Conservation (phyloP, 371 early-diverging fungal species). For the Mortierella sp. region DNA sequence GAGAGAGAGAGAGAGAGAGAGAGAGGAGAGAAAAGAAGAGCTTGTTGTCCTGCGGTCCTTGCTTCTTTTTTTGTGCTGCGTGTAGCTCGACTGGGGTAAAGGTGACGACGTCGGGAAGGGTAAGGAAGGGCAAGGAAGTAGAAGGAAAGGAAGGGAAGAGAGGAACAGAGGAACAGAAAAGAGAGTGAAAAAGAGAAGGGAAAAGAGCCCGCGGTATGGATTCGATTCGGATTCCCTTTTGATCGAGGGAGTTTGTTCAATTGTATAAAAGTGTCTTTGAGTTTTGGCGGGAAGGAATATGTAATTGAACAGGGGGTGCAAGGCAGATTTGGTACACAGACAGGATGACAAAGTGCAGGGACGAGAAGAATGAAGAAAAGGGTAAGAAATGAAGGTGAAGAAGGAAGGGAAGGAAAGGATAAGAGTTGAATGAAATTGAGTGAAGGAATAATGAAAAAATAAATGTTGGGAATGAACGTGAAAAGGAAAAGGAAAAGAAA, state of each 20-base stretch:
- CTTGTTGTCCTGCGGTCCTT: no score
- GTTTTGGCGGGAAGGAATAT: not conserved
- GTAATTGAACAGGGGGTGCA: not conserved
- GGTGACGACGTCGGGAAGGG: not conserved
- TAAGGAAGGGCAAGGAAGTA: not conserved
- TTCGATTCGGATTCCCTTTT: not conserved
- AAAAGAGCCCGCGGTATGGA: not conserved
- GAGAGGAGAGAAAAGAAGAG: not conserved
- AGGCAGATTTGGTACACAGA: not conserved
- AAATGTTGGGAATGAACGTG: not conserved
- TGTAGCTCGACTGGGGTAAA: not conserved
- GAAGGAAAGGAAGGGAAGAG: not conserved
- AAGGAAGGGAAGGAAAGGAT: not conserved
- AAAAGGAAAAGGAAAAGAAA: not conserved
- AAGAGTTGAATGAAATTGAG: not conserved
- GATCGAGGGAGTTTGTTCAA: not conserved
- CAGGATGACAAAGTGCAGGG: not conserved
- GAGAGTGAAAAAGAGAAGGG: not conserved
- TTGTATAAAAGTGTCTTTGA: not conserved
- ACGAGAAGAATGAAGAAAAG: not conserved
- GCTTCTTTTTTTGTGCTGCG: no score
- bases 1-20: slow-evolving; percentile 4
- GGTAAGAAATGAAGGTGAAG: not conserved
- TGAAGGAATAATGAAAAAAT: not conserved
- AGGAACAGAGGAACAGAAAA: not conserved